phyloP scores from a whole-genome alignment of 805 yeast species.

The Candida taoyuanica region DNA sequence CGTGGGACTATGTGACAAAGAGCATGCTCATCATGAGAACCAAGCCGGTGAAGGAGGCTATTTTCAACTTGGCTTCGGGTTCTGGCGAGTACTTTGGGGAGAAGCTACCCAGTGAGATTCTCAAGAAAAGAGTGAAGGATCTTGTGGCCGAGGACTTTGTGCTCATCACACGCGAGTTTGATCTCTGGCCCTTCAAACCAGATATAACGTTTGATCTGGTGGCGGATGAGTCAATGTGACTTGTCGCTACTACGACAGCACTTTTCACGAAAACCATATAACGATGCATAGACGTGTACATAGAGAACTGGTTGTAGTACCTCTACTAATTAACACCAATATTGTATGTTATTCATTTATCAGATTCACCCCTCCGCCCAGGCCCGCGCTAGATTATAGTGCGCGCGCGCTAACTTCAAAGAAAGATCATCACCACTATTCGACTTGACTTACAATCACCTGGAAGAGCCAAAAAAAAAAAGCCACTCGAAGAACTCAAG shows the following conservation, averaged over 20 bases:
- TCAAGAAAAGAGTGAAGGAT: conserved; percentile 42
- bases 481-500: too few relatives aligned
- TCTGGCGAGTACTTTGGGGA: conserved; percentile 50
- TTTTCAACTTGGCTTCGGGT: conserved; percentile 74
- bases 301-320: background rate
- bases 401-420: too few relatives aligned
- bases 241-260: too few relatives aligned
- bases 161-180: conserved; percentile 47
- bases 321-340: too few relatives aligned
- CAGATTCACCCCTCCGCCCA: too few relatives aligned
- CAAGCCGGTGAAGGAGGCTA: conserved; percentile 40
- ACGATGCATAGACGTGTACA: conserved; percentile 1
- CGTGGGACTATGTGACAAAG: conserved; percentile 64
- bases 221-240: conserved; percentile 19
- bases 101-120: conserved; percentile 33
- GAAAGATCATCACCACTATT: too few relatives aligned
- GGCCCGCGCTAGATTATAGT: too few relatives aligned
- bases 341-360: too few relatives aligned
- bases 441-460: too few relatives aligned
- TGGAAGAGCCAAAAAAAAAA: too few relatives aligned
- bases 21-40: conserved; percentile 47
- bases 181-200: conserved; percentile 87
- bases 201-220: conserved; percentile 31
- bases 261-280: too few relatives aligned
- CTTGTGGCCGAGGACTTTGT: conserved; percentile 54